Percentiles rank a stretch among this genome's conserved stretches.
phyloP scores from a whole-genome alignment of 1,284 basidiomycete species.

The Moniliophthora roreri region DNA sequence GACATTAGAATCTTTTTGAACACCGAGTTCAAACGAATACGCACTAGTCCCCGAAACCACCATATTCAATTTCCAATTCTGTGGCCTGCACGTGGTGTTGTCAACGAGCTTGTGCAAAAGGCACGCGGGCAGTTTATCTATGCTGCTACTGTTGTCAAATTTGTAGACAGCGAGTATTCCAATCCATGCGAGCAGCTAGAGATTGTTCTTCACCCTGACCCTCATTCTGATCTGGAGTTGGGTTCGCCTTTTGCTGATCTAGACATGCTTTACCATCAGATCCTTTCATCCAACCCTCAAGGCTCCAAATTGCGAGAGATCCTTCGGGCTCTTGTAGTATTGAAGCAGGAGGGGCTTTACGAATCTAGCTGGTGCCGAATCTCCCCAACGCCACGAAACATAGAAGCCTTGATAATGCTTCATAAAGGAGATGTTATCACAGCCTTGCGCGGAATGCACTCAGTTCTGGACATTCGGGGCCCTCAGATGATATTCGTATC shows the following conservation, averaged over 20 bases:
- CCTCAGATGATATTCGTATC: not conserved
- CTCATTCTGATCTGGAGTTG: constrained; percentile 4
- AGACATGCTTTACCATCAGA: constrained; percentile 18
- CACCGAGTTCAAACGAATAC: not conserved
- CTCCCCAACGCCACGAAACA: not conserved
- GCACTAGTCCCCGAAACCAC: not conserved
- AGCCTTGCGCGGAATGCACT: not conserved
- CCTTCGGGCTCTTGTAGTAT: not conserved
- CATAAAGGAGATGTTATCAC: not conserved
- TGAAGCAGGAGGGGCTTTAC: too few relatives aligned
- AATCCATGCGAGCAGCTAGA: constrained; percentile 23
- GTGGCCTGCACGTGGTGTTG: constrained; percentile 20
- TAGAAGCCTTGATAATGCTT: not conserved
- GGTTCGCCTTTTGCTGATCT: constrained; percentile 20
- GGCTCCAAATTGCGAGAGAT: not conserved
- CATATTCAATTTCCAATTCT: not conserved
- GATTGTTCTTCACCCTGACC: too few relatives aligned
- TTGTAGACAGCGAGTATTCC: constrained; percentile 21
- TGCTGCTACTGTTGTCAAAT: constrained; percentile 25
- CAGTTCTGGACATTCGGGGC: not conserved
- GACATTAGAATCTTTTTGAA: not conserved
- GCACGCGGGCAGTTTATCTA: constrained; percentile 26
- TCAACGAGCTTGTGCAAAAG: constrained; percentile 20
- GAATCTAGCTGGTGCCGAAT: too few relatives aligned
- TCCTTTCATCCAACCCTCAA: not conserved